phyloP scores from a whole-genome alignment of 257 asterid species.

The Schizonepeta tenuifolia region DNA sequence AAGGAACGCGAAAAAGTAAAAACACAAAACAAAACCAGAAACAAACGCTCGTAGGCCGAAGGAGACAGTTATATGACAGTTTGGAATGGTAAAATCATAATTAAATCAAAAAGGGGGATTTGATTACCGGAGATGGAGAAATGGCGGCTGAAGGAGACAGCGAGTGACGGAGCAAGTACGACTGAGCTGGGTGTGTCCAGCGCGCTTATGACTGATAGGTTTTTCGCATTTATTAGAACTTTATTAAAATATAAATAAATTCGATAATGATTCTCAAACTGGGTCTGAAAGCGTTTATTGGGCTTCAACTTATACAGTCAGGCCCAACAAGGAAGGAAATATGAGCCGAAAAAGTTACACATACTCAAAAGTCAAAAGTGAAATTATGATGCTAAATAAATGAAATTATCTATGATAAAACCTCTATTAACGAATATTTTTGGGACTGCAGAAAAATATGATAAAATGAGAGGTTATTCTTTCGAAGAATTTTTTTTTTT shows the following conservation, averaged over 20 bases:
- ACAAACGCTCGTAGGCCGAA: neutral
- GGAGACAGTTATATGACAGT: neutral
- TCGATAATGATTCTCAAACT: too few relatives aligned
- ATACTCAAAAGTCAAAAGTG: too few relatives aligned
- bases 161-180: neutral
- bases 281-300: neutral
- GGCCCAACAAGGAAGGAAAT: neutral
- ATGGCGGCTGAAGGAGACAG: constrained; percentile 28
- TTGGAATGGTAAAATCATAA: neutral
- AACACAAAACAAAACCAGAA: neutral
- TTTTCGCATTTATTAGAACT: too few relatives aligned
- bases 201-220: constrained; percentile 8
- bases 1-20: neutral
- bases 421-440: too few relatives aligned
- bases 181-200: neutral
- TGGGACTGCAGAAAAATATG: too few relatives aligned
- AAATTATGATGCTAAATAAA: too few relatives aligned
- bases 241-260: too few relatives aligned
- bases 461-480: too few relatives aligned
- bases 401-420: too few relatives aligned
- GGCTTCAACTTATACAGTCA: neutral
- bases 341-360: too few relatives aligned
- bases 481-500: too few relatives aligned
- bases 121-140: constrained; percentile 21
- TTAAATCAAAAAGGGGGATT: too few relatives aligned